A percentile compares a stretch with the other conserved stretches of the same genome.
These are phyloP conservation scores for Celoporthe dispersa DNA, from an alignment of 2,329 filamentous ascomycete species.

Conservation along the genomic window DNA sequence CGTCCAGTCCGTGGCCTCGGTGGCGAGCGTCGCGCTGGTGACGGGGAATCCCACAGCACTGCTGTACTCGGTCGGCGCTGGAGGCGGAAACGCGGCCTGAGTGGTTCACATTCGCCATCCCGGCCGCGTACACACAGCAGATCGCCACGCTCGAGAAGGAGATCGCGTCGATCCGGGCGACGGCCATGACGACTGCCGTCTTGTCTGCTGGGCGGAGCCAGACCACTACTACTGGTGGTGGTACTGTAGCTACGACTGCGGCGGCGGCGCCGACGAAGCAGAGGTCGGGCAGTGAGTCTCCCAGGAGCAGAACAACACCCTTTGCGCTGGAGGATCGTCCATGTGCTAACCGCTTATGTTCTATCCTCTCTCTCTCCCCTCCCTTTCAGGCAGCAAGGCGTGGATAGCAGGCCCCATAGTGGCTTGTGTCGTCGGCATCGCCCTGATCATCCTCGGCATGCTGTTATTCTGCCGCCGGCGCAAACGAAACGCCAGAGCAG, in stretches of 20 bases:
- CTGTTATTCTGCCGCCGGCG: constrained; percentile 1
- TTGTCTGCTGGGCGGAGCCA: no score
- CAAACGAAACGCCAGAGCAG: not conserved
- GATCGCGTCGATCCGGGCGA: not conserved
- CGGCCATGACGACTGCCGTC: no score
- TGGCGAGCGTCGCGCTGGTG: constrained; percentile 8
- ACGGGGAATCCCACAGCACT: constrained; percentile 9
- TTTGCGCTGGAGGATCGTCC: no score
- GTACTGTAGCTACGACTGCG: not conserved
- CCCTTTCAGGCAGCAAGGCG: constrained; percentile 7
- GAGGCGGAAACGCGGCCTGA: not conserved
- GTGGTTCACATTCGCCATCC: constrained; percentile 21
- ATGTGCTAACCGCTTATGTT: no score
- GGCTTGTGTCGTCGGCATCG: not conserved
- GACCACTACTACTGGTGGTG: not conserved
- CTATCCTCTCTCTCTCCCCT: no score
- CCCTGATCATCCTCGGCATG: constrained; percentile 4
- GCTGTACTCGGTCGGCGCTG: constrained; percentile 13
- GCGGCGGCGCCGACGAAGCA: not conserved
- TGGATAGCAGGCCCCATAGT: constrained; percentile 22
- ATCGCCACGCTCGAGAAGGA: not conserved
- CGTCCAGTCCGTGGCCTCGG: constrained; percentile 4
- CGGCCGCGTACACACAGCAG: not conserved
- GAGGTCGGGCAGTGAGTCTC: no score
- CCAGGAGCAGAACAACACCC: no score